Base-by-base conservation (phyloP, 352 stramenopile species). In the Stramenopiles sp. region DNA sequence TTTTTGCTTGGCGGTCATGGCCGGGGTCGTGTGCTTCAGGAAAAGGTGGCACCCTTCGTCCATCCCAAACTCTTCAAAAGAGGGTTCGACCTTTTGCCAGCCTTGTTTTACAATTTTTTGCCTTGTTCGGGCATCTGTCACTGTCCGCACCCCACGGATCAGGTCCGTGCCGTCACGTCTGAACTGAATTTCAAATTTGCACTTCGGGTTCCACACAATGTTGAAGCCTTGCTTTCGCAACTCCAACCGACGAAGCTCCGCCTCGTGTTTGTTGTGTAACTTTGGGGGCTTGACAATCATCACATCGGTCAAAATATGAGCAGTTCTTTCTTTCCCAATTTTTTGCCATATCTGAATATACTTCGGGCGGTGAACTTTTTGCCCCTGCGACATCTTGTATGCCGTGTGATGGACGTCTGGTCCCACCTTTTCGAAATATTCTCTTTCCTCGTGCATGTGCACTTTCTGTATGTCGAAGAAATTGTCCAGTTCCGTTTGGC, bases 201-300 rank as follows among this genome's bases (percentile, higher is more conserved):
- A 25, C 25, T 25, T 63, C 12, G 12, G 43, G 25, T 63, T 12
- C 43, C 43, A 63, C 25, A 63, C 25, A 63, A 63, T 25, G 12
- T 63, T 12, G 25, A 63, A 63, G 12, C 43, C 43, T 63, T 63
- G 43, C 43, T 63, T 63, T 12, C 43, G 43, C 25, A 63, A 25
- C 12, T 63, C 43, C 43, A 63, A 63, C 25, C 43, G 12, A 63
- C 43, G 43, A 18, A 63, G 25, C 25, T 63, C 43, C 25, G 43
- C 43, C 25, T 63, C 43, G 25, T 63, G 43, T 63, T 63, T 63
- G 25, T 63, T 63, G 43, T 63, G 43, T 25, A 63, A 63, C 43
- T 63, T 63, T 25, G 43, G 43, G 25, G 43, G 25, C 12, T 12
- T 12, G 25, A 63, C 43, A 25, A 63, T 63, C 43, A 25, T 63